Evolutionary conservation across 345 rosid species (phyloP).

Genomic region (Gossypium turneri): DNA sequence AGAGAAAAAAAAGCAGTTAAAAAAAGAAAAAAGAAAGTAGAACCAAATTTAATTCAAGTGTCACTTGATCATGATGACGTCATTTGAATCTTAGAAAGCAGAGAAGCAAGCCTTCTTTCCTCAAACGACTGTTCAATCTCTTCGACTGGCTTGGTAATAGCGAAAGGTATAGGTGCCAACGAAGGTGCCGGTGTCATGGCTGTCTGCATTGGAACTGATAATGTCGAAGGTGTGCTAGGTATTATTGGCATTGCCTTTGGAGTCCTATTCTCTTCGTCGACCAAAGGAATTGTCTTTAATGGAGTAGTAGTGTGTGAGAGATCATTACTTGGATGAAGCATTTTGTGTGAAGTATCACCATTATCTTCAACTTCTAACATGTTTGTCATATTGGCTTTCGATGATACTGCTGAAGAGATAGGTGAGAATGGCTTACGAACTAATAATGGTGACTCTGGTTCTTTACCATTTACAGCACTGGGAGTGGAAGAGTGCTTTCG

Average conservation of each 20-base stretch:
- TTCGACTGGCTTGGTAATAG: constrained; percentile 30
- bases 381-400: constrained; percentile 41
- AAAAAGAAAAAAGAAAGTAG: background rate
- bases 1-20: background rate
- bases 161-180: constrained; percentile 26
- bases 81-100: constrained; percentile 39
- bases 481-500: constrained; percentile 50
- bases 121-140: constrained; percentile 83
- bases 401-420: constrained; percentile 47
- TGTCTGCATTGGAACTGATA: constrained; percentile 79
- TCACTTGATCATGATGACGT: constrained; percentile 24
- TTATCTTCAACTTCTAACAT: constrained; percentile 33
- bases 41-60: background rate
- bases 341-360: constrained; percentile 32
- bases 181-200: constrained; percentile 41
- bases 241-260: constrained; percentile 44
- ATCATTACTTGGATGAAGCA: constrained; percentile 26
- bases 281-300: constrained; percentile 27
- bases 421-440: constrained; percentile 89
- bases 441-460: constrained; percentile 55
- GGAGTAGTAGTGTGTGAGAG: constrained; percentile 55
- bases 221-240: constrained; percentile 69
- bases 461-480: constrained; percentile 35
- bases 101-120: constrained; percentile 80
- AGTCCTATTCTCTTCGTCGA: constrained; percentile 65